Conservation (phyloP, 2,329 filamentous ascomycete genomes). For the Apiospora pterosperma region DNA sequence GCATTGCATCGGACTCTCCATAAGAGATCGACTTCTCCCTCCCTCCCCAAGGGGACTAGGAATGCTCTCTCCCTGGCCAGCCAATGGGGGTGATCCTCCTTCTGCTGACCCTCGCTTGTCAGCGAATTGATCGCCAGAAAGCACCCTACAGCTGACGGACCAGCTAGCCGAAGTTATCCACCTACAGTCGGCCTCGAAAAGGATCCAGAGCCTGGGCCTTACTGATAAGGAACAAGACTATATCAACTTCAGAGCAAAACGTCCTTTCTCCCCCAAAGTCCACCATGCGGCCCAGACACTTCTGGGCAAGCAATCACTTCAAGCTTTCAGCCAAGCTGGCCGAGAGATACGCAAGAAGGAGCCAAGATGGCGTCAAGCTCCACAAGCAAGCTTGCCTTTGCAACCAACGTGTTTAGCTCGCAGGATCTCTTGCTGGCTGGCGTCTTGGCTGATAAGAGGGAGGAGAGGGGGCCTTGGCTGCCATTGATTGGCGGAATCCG, state of each 20-base stretch:
- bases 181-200: not conserved
- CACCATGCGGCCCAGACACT: not conserved
- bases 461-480: not conserved
- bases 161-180: not conserved
- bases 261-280: not conserved
- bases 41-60: not conserved
- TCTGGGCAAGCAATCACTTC: not conserved
- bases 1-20: not conserved
- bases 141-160: not conserved
- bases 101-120: not conserved
- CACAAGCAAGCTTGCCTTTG: not conserved
- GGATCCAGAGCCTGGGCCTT: not conserved
- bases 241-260: not conserved
- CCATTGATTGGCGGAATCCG: not conserved
- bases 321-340: not conserved
- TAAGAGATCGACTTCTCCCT: not conserved
- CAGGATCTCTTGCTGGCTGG: not conserved
- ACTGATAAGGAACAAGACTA: not conserved
- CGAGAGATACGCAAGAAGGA: not conserved
- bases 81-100: not conserved
- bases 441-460: not conserved
- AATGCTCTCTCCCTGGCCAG: not conserved
- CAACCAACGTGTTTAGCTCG: not conserved
- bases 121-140: not conserved
- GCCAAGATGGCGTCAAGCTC: not conserved